These are phyloP conservation scores for Stephanodiscus minutulus DNA, from an alignment of 108 stramenopile species.

Conservation along the genomic window DNA sequence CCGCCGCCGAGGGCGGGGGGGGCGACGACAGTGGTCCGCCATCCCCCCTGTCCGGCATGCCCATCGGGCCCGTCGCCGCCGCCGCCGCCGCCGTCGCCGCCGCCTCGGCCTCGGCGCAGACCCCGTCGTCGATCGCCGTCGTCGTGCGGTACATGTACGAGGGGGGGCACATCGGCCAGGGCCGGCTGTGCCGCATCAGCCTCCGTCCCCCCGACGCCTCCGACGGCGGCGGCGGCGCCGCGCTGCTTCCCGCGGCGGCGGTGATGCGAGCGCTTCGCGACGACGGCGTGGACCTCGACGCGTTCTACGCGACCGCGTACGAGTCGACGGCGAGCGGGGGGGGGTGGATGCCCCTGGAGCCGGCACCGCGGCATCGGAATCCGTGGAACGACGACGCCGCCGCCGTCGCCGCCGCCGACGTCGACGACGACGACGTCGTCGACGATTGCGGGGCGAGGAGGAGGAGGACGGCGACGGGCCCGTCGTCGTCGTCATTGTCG, in stretches of 20 bases:
- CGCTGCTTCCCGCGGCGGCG: neutral
- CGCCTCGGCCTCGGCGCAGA: neutral
- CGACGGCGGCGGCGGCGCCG: neutral
- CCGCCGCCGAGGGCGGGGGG: too few species aligned
- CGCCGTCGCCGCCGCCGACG: neutral
- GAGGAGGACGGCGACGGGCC: neutral
- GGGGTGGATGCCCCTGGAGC: constrained; percentile 46
- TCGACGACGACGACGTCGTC: neutral
- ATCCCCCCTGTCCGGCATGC: constrained; percentile 21
- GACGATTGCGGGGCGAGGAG: neutral
- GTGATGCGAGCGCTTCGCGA: constrained; percentile 16
- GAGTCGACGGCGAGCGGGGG: constrained; percentile 26
- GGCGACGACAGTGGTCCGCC: neutral
- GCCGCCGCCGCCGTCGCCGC: neutral
- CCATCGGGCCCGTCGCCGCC: constrained; percentile 20
- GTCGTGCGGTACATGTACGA: constrained; percentile 46
- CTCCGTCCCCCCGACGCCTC: neutral
- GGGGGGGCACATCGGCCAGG: constrained; percentile 27
- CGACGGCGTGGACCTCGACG: constrained; percentile 43
- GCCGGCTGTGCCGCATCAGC: constrained; percentile 24
- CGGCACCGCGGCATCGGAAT: constrained; percentile 20
- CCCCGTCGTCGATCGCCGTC: neutral
- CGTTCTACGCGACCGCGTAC: constrained; percentile 43
- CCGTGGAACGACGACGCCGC: constrained; percentile 21
- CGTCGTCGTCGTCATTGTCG: too few species aligned